A percentile compares a stretch with the other conserved stretches of the same genome.
Evolutionary conservation across 768 basidiomycete genomes (phyloP).

Genomic region (Lyophyllum semitale): DNA sequence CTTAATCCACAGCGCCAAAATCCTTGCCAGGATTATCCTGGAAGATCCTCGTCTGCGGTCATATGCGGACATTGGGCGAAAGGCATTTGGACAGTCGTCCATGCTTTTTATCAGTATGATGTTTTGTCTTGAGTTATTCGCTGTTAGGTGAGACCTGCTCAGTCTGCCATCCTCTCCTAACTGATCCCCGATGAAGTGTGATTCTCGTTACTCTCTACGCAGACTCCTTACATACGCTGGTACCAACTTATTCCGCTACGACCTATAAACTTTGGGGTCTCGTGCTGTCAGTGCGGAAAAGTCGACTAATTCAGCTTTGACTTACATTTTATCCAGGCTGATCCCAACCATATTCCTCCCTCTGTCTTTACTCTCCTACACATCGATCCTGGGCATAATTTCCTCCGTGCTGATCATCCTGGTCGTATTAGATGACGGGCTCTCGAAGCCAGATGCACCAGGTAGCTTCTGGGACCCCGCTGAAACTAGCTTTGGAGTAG

Average conservation of each 20-base stretch:
- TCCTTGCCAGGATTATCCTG: slow-evolving; percentile 76
- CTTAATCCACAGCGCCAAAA: slow-evolving; percentile 65
- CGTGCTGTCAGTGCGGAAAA: slow-evolving; percentile 54
- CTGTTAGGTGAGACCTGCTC: slow-evolving; percentile 58
- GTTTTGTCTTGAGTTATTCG: slow-evolving; percentile 88
- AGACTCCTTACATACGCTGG: slow-evolving; percentile 77
- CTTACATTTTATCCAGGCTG: slow-evolving; percentile 46
- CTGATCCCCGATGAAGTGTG: slow-evolving; percentile 47
- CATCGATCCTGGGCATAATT: slow-evolving; percentile 82
- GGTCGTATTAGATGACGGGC: slow-evolving; percentile 83
- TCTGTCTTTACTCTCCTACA: slow-evolving; percentile 81
- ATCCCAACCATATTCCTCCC: slow-evolving; percentile 87
- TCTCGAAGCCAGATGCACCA: slow-evolving; percentile 68
- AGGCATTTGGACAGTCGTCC: slow-evolving; percentile 81
- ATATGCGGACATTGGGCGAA: slow-evolving; percentile 87
- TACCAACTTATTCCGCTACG: slow-evolving; percentile 65
- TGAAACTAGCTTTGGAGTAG: slow-evolving; percentile 61
- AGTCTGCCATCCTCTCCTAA: not conserved
- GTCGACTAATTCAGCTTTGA: not conserved
- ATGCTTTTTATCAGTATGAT: slow-evolving; percentile 65
- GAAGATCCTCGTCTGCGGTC: slow-evolving; percentile 71
- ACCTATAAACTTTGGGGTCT: slow-evolving; percentile 78
- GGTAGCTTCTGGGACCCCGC: slow-evolving; percentile 83
- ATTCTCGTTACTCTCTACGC: slow-evolving; percentile 88
- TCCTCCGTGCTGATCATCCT: slow-evolving; percentile 75